Evolutionary conservation across 2,329 filamentous ascomycete genomes (phyloP).

Genomic region (Simplicillium sp.): DNA sequence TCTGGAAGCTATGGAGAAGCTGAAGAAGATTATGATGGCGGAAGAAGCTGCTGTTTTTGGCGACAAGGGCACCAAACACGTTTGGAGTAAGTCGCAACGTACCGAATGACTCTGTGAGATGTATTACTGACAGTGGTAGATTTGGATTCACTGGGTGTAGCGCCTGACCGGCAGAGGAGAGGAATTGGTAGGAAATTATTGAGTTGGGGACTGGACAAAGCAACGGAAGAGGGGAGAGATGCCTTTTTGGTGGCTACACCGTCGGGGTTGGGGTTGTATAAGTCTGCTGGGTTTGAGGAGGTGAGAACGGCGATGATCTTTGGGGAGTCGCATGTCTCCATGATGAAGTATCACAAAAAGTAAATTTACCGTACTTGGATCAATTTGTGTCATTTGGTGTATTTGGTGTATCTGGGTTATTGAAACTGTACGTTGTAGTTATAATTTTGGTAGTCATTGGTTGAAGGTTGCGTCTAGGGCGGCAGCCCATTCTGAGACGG

Average conservation of each 20-base stretch:
- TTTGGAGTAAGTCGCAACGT: not conserved
- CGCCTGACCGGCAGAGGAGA: not conserved
- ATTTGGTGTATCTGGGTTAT: too few species aligned
- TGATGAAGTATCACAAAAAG: not conserved
- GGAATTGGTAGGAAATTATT: not conserved
- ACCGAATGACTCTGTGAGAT: not conserved
- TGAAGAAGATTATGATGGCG: not conserved
- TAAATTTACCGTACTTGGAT: too few species aligned
- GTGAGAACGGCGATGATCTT: not conserved
- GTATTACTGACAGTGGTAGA: not conserved
- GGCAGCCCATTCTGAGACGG: not conserved
- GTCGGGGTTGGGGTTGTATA: not conserved
- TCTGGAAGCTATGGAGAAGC: not conserved
- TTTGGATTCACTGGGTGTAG: not conserved
- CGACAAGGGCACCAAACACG: not conserved
- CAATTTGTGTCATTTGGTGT: too few species aligned
- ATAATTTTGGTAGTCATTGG: too few species aligned
- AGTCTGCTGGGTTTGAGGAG: not conserved
- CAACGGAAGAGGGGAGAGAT: not conserved
- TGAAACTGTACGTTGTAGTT: too few species aligned
- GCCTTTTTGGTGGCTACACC: not conserved
- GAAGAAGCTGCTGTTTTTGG: not conserved
- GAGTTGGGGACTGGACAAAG: not conserved
- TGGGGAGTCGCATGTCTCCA: not conserved
- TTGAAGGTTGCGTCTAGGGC: too few species aligned